Evolutionary conservation across 2,329 filamentous ascomycete genomes (phyloP).

Genomic region (Sporothrix dimorphospora): DNA sequence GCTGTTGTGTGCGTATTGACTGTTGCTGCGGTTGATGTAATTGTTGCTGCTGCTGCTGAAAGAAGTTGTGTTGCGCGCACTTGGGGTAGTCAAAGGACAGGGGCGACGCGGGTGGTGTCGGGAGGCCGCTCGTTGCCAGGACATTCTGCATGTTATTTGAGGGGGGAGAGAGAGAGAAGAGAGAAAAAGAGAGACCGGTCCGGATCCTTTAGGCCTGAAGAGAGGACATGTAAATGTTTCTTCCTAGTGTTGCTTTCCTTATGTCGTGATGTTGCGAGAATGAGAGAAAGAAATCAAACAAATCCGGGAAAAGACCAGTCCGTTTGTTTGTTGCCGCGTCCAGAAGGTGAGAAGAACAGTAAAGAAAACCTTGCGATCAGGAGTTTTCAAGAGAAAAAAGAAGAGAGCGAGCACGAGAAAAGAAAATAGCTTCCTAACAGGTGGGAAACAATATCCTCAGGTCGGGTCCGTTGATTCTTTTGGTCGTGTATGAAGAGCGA

Average conservation of each 20-base stretch:
- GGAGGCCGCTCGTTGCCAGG: conserved; percentile 56
- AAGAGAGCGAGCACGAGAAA: background rate
- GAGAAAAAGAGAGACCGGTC: conserved; percentile 14
- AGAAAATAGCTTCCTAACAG: conserved; percentile 15
- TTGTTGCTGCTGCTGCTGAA: conserved; percentile 41
- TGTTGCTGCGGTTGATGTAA: conserved; percentile 45
- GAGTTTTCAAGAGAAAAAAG: background rate
- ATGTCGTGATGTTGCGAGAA: background rate
- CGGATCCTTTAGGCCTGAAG: conserved; percentile 3
- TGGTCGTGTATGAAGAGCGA: background rate
- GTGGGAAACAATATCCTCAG: conserved; percentile 11
- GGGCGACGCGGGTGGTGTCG: conserved; percentile 61
- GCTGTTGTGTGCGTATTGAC: conserved; percentile 39
- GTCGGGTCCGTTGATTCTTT: conserved; percentile 12
- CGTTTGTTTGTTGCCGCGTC: conserved; percentile 19
- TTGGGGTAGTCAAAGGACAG: conserved; percentile 54
- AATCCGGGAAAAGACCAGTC: conserved; percentile 4
- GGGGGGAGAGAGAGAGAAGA: conserved; percentile 17
- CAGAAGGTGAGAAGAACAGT: background rate
- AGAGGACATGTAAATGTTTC: background rate
- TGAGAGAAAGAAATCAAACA: conserved; percentile 13
- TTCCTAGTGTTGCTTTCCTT: background rate
- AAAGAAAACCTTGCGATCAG: background rate
- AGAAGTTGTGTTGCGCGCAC: conserved; percentile 46
- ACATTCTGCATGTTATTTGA: conserved; percentile 62